Evolutionary conservation across 1,139 yeast species (phyloP).

Genomic region (Candida smagusa): DNA sequence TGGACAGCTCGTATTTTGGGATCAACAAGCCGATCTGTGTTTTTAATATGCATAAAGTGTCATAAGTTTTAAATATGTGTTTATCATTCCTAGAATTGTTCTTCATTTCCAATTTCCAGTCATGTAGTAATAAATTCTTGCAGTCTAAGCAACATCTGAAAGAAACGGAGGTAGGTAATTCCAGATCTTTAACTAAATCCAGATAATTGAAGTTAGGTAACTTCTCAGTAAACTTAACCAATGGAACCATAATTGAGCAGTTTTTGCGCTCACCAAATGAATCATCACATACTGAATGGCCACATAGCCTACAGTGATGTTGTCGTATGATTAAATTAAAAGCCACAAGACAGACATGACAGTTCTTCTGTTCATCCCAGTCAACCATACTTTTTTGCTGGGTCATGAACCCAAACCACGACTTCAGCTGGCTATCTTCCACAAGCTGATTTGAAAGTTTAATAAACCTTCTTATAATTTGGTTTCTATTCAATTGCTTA

Average conservation of each 20-base stretch:
- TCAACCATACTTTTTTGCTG: conserved; percentile 18
- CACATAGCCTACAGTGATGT: conserved; percentile 89
- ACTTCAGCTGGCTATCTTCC: conserved; percentile 17
- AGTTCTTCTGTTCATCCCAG: conserved; percentile 61
- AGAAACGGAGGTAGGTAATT: conserved; percentile 11
- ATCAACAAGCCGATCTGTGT: conserved; percentile 29
- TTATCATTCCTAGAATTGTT: conserved; percentile 9
- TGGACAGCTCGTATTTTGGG: conserved; percentile 24
- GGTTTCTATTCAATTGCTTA: conserved; percentile 48
- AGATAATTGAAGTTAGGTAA: conserved; percentile 38
- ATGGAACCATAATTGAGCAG: conserved; percentile 75
- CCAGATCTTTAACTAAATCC: conserved; percentile 20
- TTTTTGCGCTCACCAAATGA: conserved; percentile 27
- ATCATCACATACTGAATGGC: conserved; percentile 76
- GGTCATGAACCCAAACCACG: conserved; percentile 8
- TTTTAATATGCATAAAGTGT: conserved; percentile 32
- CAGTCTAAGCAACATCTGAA: conserved; percentile 66
- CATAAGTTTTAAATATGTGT: conserved; percentile 27
- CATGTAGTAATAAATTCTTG: conserved; percentile 57
- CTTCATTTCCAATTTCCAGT: conserved; percentile 49
- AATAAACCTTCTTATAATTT: conserved; percentile 62
- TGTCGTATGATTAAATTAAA: conserved; percentile 66
- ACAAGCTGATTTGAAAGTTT: conserved; percentile 31
- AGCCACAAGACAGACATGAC: conserved; percentile 59
- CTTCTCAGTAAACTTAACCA: conserved; percentile 44